A percentile compares a stretch with the other conserved stretches of the same genome.
Conservation (phyloP, 306 rosid genomes). For the Vachellia pachyceras region DNA sequence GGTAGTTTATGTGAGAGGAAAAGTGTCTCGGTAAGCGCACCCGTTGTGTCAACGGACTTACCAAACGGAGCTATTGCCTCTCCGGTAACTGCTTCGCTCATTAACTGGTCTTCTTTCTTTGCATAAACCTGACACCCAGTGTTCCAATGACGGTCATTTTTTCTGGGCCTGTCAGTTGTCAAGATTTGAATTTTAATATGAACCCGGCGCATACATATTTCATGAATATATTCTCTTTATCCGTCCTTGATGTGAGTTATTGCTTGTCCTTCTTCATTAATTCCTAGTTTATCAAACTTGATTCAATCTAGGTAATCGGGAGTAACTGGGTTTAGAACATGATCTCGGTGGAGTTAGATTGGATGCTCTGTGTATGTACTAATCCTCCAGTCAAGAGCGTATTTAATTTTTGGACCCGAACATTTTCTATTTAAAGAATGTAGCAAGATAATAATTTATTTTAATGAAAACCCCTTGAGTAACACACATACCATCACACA, state of each 20-base stretch:
- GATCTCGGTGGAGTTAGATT: background rate
- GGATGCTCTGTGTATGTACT: background rate
- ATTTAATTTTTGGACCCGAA: background rate
- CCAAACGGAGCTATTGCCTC: no score
- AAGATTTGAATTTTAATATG: background rate
- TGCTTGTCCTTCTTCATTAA: background rate
- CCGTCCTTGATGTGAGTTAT: background rate
- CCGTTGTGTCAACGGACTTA: no score
- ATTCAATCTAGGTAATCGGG: no score
- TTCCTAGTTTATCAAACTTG: no score
- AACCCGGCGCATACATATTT: no score
- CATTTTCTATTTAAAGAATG: no score
- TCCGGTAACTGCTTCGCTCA: slow-evolving; percentile 46
- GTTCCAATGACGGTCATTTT: background rate
- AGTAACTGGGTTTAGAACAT: background rate
- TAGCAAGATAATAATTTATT: no score
- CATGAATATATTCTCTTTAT: background rate
- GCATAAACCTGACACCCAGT: background rate
- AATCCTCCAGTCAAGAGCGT: background rate
- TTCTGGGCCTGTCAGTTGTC: background rate
- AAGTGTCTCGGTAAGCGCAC: no score
- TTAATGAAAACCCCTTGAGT: no score
- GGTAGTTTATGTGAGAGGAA: no score
- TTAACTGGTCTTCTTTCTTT: background rate
- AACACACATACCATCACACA: no score